These are phyloP conservation scores for Plasmodium coatneyi DNA, from an alignment of 169 alveolate genomes.

Conservation along the genomic window DNA sequence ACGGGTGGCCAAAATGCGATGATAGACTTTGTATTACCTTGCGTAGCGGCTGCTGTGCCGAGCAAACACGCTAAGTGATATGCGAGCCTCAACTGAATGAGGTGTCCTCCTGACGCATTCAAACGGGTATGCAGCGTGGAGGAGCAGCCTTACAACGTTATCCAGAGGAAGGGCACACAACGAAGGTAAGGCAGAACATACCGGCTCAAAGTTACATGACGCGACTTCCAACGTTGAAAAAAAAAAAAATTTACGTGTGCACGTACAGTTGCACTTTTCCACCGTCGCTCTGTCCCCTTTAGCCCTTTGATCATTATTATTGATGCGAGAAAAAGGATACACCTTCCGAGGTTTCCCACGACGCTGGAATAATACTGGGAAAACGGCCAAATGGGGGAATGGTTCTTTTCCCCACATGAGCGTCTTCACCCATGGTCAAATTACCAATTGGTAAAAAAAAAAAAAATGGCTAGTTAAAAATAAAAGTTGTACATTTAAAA, in stretches of 20 bases:
- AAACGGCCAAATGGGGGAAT: neutral
- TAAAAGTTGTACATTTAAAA: neutral
- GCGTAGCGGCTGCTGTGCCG: neutral
- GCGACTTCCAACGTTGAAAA: neutral
- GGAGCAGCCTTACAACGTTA: neutral
- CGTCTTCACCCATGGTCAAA: neutral
- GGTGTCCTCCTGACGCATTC: neutral
- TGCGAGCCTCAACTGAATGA: neutral
- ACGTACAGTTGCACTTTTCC: too few species aligned
- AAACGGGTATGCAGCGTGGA: neutral
- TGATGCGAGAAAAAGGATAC: neutral
- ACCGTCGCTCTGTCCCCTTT: neutral
- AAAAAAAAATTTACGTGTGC: too few species aligned
- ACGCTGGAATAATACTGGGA: neutral
- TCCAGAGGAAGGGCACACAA: neutral
- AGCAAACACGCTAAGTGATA: neutral
- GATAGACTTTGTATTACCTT: neutral
- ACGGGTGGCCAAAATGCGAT: neutral
- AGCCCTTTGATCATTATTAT: neutral
- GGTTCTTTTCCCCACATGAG: neutral
- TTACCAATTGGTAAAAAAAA: neutral
- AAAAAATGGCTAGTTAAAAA: neutral
- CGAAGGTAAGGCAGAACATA: neutral
- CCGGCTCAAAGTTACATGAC: neutral
- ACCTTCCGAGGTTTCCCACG: too few species aligned